These are phyloP conservation scores for Fusarium citri DNA, from an alignment of 2,329 filamentous ascomycete species.

Conservation along the genomic window DNA sequence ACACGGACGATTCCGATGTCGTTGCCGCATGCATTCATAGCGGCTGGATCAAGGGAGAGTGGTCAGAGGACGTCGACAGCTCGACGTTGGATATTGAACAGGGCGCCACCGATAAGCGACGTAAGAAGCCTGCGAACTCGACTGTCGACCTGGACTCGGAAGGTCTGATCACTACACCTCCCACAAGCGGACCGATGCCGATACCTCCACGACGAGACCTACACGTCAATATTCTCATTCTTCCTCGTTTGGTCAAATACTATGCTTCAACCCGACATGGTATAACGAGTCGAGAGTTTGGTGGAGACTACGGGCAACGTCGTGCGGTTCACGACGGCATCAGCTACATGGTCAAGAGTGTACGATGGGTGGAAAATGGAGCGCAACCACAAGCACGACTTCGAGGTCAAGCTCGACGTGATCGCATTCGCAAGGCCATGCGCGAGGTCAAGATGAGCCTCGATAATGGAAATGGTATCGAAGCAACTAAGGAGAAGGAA, in stretches of 20 bases:
- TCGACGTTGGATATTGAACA: conserved; percentile 70
- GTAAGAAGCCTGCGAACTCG: conserved; percentile 49
- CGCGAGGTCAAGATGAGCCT: conserved; percentile 59
- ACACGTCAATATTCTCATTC: conserved; percentile 86
- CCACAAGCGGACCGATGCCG: conserved; percentile 69
- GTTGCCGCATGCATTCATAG: conserved; percentile 93
- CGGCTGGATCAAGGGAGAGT: conserved; percentile 91
- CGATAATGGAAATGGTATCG: conserved; percentile 48
- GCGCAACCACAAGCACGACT: conserved; percentile 68
- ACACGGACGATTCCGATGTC: conserved; percentile 95
- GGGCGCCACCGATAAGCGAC: conserved; percentile 48
- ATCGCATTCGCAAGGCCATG: conserved; percentile 68
- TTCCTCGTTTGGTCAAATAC: conserved; percentile 84
- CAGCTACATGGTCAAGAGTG: conserved; percentile 84
- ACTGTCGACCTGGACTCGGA: conserved; percentile 53
- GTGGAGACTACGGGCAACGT: conserved; percentile 59
- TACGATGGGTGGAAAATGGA: conserved; percentile 87
- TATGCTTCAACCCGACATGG: conserved; percentile 80
- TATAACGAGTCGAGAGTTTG: conserved; percentile 84
- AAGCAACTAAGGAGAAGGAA: conserved; percentile 44
- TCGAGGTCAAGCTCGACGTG: conserved; percentile 65
- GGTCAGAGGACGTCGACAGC: conserved; percentile 81
- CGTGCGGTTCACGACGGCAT: conserved; percentile 79
- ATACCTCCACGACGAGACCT: conserved; percentile 79
- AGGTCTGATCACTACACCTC: conserved; percentile 64